A percentile compares a stretch with the other conserved stretches of the same genome.
These are phyloP conservation scores for Hansenula sp. DNA, from an alignment of 1,139 yeast genomes.

Conservation along the genomic window DNA sequence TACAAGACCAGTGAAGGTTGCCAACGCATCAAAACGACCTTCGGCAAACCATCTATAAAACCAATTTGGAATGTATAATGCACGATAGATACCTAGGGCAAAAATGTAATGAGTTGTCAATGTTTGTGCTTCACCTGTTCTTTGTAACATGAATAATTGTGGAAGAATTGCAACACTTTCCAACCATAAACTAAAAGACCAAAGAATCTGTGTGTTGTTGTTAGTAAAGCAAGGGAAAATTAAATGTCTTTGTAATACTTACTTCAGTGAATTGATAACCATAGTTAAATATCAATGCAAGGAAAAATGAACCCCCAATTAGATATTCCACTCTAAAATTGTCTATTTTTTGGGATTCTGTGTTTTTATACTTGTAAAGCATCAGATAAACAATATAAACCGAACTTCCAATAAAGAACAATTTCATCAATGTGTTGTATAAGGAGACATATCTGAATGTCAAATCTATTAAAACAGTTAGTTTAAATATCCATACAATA, in stretches of 20 bases:
- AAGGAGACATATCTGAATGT: slow-evolving; percentile 52
- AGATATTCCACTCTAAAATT: slow-evolving; percentile 75
- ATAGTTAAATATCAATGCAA: slow-evolving; percentile 64
- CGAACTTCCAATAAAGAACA: slow-evolving; percentile 74
- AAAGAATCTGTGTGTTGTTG: no score
- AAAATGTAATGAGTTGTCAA: slow-evolving; percentile 89
- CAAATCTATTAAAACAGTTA: slow-evolving; percentile 16
- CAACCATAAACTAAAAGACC: slow-evolving; percentile 83
- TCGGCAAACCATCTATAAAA: slow-evolving; percentile 75
- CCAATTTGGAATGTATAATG: slow-evolving; percentile 93
- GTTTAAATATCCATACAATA: not conserved
- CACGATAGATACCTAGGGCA: slow-evolving; percentile 87
- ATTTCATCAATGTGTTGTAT: slow-evolving; percentile 77
- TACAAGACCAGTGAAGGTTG: slow-evolving; percentile 73
- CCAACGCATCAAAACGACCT: slow-evolving; percentile 62
- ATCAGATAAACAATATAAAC: slow-evolving; percentile 72
- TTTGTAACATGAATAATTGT: slow-evolving; percentile 84
- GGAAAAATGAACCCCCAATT: slow-evolving; percentile 54
- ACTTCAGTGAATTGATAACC: slow-evolving; percentile 59
- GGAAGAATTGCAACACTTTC: slow-evolving; percentile 92
- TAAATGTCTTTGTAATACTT: no score
- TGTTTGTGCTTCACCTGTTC: slow-evolving; percentile 84
- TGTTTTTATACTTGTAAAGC: slow-evolving; percentile 51
- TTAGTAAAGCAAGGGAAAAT: no score
- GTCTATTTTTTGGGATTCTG: slow-evolving; percentile 60